phyloP scores from a whole-genome alignment of 1,139 yeast genomes.

The Yamadazyma aaseri region DNA sequence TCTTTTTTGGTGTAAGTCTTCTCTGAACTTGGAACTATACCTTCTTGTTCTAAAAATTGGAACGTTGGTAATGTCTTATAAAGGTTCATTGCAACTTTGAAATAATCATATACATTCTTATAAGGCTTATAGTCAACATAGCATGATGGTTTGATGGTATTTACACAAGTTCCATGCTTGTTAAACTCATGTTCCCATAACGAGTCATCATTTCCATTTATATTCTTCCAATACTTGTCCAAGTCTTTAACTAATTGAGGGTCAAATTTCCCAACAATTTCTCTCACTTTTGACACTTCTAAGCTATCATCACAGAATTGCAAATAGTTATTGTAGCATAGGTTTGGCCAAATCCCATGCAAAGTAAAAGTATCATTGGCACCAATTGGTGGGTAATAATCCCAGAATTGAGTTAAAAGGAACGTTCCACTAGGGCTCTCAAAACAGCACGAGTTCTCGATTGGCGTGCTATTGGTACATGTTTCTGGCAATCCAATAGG shows the following conservation, averaged over 20 bases:
- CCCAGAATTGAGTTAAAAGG: constrained; percentile 93
- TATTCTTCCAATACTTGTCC: constrained; percentile 72
- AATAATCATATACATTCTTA: constrained; percentile 77
- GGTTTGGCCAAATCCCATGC: constrained; percentile 51
- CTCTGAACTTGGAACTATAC: constrained; percentile 64
- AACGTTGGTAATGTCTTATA: constrained; percentile 69
- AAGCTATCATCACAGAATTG: constrained; percentile 68
- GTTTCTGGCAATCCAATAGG: constrained; percentile 67
- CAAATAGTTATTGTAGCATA: constrained; percentile 32
- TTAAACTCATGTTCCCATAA: constrained; percentile 94
- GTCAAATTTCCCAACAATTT: constrained; percentile 53
- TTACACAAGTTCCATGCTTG: constrained; percentile 92
- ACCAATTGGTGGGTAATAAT: constrained; percentile 80
- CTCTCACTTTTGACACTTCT: constrained; percentile 51
- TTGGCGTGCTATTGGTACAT: constrained; percentile 46
- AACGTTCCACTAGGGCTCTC: constrained; percentile 80
- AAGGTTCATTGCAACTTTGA: constrained; percentile 60
- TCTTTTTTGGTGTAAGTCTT: constrained; percentile 63
- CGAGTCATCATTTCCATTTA: constrained; percentile 66
- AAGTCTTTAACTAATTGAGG: constrained; percentile 55
- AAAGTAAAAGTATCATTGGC: constrained; percentile 79
- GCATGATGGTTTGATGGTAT: constrained; percentile 73
- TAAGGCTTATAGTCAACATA: constrained; percentile 34
- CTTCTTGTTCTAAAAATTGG: constrained; percentile 62
- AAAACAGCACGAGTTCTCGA: constrained; percentile 69